Evolutionary conservation across 495 filamentous ascomycete species (phyloP).

Genomic region (Amniculicola lignicola): DNA sequence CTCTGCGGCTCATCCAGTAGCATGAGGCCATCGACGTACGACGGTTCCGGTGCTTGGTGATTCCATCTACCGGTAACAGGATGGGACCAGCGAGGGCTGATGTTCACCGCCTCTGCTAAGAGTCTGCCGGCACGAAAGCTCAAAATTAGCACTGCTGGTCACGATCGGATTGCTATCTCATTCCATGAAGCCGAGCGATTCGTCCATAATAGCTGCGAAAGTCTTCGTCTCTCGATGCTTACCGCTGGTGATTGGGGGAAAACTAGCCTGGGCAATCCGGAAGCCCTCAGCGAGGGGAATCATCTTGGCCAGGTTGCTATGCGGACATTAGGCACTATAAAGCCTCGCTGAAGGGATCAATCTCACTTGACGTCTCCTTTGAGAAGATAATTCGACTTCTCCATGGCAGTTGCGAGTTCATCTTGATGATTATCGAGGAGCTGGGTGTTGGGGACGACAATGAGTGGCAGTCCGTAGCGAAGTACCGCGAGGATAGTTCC

Average conservation of each 20-base stretch:
- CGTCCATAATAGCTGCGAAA: slow-evolving; percentile 27
- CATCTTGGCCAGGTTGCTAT: slow-evolving; percentile 10
- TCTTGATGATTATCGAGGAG: slow-evolving; percentile 90
- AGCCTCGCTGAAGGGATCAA: not conserved
- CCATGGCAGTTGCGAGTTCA: slow-evolving; percentile 74
- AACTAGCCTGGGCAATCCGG: slow-evolving; percentile 11
- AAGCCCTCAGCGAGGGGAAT: slow-evolving; percentile 17
- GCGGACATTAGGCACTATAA: not conserved
- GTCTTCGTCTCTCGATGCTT: slow-evolving; percentile 28
- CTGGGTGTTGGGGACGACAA: slow-evolving; percentile 80
- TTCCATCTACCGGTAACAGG: too few relatives aligned
- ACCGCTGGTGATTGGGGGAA: slow-evolving; percentile 29
- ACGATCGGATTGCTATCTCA: too few relatives aligned
- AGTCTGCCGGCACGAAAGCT: too few relatives aligned
- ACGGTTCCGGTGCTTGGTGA: too few relatives aligned
- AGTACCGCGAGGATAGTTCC: slow-evolving; percentile 85
- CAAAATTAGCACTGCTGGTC: too few relatives aligned
- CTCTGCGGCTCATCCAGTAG: too few relatives aligned
- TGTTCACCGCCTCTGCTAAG: too few relatives aligned
- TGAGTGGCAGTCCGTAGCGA: slow-evolving; percentile 60
- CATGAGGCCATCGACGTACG: too few relatives aligned
- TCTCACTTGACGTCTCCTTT: slow-evolving; percentile 62
- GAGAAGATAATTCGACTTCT: slow-evolving; percentile 64
- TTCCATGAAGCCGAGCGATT: slow-evolving; percentile 26
- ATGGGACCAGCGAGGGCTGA: too few relatives aligned